phyloP scores from a whole-genome alignment of 2,329 filamentous ascomycete genomes.

The Apiospora sp. region DNA sequence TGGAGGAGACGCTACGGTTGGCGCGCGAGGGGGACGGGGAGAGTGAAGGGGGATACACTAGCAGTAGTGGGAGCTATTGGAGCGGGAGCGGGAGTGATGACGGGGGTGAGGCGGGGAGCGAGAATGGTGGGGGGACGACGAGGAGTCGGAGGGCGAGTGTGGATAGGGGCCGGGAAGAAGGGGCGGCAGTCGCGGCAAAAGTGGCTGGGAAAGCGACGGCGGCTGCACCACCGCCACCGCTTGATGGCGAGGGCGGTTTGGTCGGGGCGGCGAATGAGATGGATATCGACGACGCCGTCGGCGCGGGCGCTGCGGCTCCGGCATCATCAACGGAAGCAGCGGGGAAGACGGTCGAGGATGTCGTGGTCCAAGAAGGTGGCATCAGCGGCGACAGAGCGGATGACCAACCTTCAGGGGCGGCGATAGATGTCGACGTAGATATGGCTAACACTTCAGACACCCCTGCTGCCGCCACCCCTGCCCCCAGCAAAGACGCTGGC shows the following conservation, averaged over 20 bases:
- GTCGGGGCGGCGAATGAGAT: not conserved
- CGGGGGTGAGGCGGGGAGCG: constrained; percentile 36
- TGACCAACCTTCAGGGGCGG: not conserved
- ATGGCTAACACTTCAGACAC: not conserved
- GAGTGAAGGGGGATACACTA: constrained; percentile 37
- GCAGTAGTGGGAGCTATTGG: constrained; percentile 35
- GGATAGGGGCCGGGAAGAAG: constrained; percentile 44
- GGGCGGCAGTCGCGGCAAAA: constrained; percentile 34
- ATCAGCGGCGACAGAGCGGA: not conserved
- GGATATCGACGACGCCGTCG: not conserved
- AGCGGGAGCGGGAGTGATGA: constrained; percentile 38
- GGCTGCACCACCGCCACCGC: not conserved
- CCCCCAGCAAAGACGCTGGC: constrained; percentile 11
- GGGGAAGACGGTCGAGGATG: constrained; percentile 27
- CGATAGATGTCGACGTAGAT: not conserved
- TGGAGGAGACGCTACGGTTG: constrained; percentile 70
- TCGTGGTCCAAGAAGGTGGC: constrained; percentile 1
- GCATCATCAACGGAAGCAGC: constrained; percentile 29
- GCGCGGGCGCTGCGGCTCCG: not conserved
- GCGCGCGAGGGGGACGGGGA: constrained; percentile 48
- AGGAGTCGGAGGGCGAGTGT: constrained; percentile 33
- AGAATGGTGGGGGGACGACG: constrained; percentile 43
- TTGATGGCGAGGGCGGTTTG: not conserved
- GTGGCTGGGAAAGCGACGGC: constrained; percentile 16
- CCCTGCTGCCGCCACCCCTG: constrained; percentile 28